Conservation (phyloP, 495 filamentous ascomycete genomes). For the Penicillium odoratum region DNA sequence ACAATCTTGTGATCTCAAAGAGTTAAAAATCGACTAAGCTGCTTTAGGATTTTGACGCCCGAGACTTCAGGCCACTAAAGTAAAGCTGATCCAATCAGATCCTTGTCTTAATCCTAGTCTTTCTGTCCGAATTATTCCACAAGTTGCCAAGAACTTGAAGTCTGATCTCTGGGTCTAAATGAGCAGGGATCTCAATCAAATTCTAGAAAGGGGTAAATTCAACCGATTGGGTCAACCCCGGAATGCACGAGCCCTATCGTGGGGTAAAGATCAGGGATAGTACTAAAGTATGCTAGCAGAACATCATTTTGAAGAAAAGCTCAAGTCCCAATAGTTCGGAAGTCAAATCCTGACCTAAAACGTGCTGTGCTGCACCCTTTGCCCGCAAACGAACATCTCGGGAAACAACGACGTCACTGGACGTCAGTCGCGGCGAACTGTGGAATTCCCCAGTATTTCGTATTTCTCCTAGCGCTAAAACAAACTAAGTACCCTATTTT, state of each 20-base stretch:
- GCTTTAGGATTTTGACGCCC: constrained; percentile 5
- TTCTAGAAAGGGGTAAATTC: constrained; percentile 3
- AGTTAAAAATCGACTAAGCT: neutral
- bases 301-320: neutral
- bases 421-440: constrained; percentile 18
- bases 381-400: constrained; percentile 23
- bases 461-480: neutral
- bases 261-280: constrained; percentile 1
- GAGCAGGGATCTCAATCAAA: neutral
- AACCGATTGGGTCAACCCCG: constrained; percentile 10
- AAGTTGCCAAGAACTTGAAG: neutral
- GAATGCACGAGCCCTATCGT: constrained; percentile 11
- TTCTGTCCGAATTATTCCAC: neutral
- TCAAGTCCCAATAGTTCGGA: neutral
- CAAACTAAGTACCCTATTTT: neutral
- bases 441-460: constrained; percentile 14
- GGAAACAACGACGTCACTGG: constrained; percentile 29
- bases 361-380: neutral
- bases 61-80: constrained; percentile 1
- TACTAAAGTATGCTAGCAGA: neutral
- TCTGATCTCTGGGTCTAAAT: neutral
- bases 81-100: neutral
- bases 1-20: neutral
- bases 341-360: constrained; percentile 3
- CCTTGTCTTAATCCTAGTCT: neutral